A percentile compares a stretch with the other conserved stretches of the same genome.
Conservation (phyloP, 306 rosid genomes). For the Rosa persica region DNA sequence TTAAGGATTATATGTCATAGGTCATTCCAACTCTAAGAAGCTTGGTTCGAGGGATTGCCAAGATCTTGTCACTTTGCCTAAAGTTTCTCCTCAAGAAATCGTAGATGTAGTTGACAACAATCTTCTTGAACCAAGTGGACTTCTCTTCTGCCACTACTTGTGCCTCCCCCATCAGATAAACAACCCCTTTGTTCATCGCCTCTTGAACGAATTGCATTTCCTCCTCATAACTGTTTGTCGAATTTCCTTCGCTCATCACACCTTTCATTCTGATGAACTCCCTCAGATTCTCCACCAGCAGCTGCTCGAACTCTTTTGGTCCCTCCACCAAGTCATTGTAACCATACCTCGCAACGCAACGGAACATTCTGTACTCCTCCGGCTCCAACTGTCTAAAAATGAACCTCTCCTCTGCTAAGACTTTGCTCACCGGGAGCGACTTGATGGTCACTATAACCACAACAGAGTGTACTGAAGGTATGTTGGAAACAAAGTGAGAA, state of each 20-base stretch:
- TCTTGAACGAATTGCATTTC: constrained; percentile 52
- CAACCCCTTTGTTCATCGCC: constrained; percentile 61
- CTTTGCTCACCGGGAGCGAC: constrained; percentile 56
- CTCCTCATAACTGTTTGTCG: constrained; percentile 36
- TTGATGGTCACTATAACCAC: constrained; percentile 70
- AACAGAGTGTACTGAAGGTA: constrained; percentile 63
- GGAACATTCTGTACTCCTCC: constrained; percentile 50
- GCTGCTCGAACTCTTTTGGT: constrained; percentile 48
- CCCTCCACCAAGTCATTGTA: constrained; percentile 51
- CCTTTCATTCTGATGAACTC: constrained; percentile 45
- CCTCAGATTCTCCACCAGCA: constrained; percentile 53
- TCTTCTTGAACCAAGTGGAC: constrained; percentile 56
- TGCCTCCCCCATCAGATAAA: constrained; percentile 65
- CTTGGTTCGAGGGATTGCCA: constrained; percentile 52
- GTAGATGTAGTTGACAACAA: constrained; percentile 59
- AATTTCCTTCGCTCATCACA: constrained; percentile 26
- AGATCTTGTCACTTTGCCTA: constrained; percentile 47
- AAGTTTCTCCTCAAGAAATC: constrained; percentile 68
- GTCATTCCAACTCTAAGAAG: constrained; percentile 70
- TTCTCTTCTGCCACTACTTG: constrained; percentile 63
- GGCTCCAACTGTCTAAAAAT: constrained; percentile 66
- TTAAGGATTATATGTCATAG: constrained; percentile 31
- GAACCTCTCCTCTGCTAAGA: constrained; percentile 59
- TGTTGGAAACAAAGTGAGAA: constrained; percentile 51
- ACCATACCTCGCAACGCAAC: constrained; percentile 74